Evolutionary conservation across 345 rosid genomes (phyloP), one percentile per base, ranked within the genome.

Genomic region (Salix purpurea): DNA sequence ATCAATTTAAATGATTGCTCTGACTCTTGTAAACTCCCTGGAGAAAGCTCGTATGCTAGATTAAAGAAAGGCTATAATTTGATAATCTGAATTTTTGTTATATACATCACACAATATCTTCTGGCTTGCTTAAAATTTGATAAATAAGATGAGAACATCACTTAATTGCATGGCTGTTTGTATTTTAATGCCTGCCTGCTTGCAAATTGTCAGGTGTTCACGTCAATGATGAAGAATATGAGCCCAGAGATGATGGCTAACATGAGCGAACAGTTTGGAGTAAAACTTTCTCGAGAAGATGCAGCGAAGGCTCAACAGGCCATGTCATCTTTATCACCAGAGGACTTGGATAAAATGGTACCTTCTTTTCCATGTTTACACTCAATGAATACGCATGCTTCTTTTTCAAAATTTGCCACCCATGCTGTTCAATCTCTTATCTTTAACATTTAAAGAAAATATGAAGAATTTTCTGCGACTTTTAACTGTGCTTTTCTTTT

Each of bases 161-260:
- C 23, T 9, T 58, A 58, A 58, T n/a, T 58, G 6, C 64, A 23
- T 23, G 64, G 64, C 28, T 58, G 64, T 14, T 44, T 52, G n/a
- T 52, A 19, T 15, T 5, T 64, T 44, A 72, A 70, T 61, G 44
- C 65, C n/a, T 73, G 67, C 16, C 69, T 65, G 54, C 76, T 14
- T 83, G 67, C 75, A 65, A 80, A 72, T 71, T 75, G 56, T 75
- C 90, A 96, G 99, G 89, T 94, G 93, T 90, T 93, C 42, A 60
- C 89, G 44, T 90, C 97, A 66, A 91, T 94, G 97, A 86, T 96
- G 56, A 91, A 92, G 87, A 94, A 87, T 79, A 86, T 94, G 94
- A 94, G 88, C 72, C 98, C 99, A 36, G 98, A 92, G 50, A 92
- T 89, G 92, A 91, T 96, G 96, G 90, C 94, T 65, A 92, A 91